These are phyloP conservation scores for Rhodotorula graminis DNA, from an alignment of 768 basidiomycete species.

Conservation along the genomic window DNA sequence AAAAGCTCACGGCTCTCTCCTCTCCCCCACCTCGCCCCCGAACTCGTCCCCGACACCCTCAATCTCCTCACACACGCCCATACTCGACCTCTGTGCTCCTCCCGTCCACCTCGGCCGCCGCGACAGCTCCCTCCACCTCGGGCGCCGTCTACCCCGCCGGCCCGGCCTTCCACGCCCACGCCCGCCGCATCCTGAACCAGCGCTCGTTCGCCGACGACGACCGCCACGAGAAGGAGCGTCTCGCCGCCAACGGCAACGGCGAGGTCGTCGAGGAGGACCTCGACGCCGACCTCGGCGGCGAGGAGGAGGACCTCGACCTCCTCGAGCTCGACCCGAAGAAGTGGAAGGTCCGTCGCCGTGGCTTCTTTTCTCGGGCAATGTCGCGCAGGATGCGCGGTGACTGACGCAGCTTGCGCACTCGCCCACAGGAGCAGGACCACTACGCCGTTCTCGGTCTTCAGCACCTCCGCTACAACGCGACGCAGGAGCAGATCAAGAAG, in stretches of 20 bases:
- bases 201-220: slow-evolving; percentile 82
- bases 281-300: slow-evolving; percentile 88
- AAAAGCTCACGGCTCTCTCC: not conserved
- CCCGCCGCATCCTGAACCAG: slow-evolving; percentile 67
- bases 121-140: slow-evolving; percentile 47
- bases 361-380: not conserved
- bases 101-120: not conserved
- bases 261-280: slow-evolving; percentile 59
- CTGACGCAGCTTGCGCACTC: not conserved
- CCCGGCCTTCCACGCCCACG: slow-evolving; percentile 76
- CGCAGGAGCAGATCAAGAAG: slow-evolving; percentile 86
- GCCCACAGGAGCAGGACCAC: slow-evolving; percentile 85
- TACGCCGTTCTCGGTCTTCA: slow-evolving; percentile 95
- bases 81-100: not conserved
- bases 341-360: slow-evolving; percentile 69
- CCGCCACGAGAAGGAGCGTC: slow-evolving; percentile 55
- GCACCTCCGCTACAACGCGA: slow-evolving; percentile 78
- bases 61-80: not conserved
- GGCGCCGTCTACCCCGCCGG: slow-evolving; percentile 73
- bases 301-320: slow-evolving; percentile 68
- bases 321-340: slow-evolving; percentile 86
- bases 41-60: not conserved
- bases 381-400: not conserved
- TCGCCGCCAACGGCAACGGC: slow-evolving; percentile 52
- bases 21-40: not conserved